Evolutionary conservation across 179 eudicot genomes (phyloP).

Genomic region (Nepenthes alata): DNA sequence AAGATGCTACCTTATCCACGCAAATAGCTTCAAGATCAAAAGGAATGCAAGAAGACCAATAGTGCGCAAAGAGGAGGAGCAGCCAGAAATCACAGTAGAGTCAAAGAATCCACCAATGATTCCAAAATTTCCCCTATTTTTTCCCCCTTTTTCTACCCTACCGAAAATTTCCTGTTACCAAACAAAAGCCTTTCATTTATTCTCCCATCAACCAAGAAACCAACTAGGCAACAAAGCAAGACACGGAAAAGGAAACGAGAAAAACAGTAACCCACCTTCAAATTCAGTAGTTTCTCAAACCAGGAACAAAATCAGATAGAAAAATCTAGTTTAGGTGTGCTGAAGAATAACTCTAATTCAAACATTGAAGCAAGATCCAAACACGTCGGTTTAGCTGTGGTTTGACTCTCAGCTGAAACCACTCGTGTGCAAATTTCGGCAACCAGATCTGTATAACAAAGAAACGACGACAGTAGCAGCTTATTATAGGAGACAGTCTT

Average conservation of each 20-base stretch:
- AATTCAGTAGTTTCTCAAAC: constrained; percentile 8
- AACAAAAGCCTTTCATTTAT: constrained; percentile 3
- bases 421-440: neutral
- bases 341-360: neutral
- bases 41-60: constrained; percentile 1
- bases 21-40: constrained; percentile 12
- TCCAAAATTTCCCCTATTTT: constrained; percentile 14
- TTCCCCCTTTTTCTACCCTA: constrained; percentile 5
- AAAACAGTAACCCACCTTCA: neutral
- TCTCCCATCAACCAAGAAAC: constrained; percentile 19
- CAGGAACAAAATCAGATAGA: neutral
- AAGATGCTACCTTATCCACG: constrained; percentile 43
- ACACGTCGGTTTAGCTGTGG: no score
- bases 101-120: constrained; percentile 29
- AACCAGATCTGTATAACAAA: neutral
- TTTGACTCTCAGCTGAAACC: neutral
- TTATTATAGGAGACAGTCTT: neutral
- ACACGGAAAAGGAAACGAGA: constrained; percentile 7
- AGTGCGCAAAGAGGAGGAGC: neutral
- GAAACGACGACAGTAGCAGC: neutral
- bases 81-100: constrained; percentile 19
- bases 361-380: neutral
- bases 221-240: neutral
- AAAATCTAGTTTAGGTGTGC: neutral
- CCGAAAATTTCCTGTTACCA: constrained; percentile 12